These are phyloP conservation scores for Termitomyces sp. DNA, from an alignment of 768 basidiomycete species.

Conservation along the genomic window DNA sequence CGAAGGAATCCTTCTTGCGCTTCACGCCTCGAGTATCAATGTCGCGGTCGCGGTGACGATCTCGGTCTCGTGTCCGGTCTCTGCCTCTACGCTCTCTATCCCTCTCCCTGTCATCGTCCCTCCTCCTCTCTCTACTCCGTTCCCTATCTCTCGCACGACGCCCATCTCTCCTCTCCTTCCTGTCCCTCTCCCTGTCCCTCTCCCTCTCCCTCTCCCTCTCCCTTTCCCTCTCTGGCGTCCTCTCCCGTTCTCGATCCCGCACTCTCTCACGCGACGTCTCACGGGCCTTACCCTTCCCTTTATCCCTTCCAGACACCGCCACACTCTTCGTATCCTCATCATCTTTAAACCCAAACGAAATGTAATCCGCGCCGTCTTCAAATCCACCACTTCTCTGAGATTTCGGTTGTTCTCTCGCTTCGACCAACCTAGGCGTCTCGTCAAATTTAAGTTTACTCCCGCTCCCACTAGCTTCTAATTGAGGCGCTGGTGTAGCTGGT, in stretches of 20 bases:
- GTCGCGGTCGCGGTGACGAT: conserved; percentile 17
- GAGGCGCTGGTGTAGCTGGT: not conserved
- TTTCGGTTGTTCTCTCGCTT: not conserved
- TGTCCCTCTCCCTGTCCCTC: conserved; percentile 15
- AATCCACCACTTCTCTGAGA: conserved; percentile 11
- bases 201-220: conserved; percentile 16
- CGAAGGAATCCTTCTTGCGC: conserved; percentile 31
- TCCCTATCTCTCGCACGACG: not conserved
- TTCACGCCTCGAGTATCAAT: conserved; percentile 25
- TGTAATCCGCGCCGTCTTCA: conserved; percentile 27
- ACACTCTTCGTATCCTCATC: conserved; percentile 2
- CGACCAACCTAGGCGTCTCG: not conserved
- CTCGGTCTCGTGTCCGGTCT: conserved; percentile 4
- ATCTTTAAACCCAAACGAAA: conserved; percentile 16
- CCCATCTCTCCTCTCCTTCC: conserved; percentile 6
- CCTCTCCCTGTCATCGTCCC: not conserved
- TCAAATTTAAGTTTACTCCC: not conserved
- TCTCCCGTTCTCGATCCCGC: conserved; percentile 37
- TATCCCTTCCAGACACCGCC: conserved; percentile 2
- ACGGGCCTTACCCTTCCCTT: conserved; percentile 12
- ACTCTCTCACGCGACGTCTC: conserved; percentile 6
- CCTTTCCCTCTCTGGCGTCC: conserved; percentile 25
- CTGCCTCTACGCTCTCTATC: not conserved
- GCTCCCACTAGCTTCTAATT: not conserved
- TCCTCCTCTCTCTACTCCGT: conserved; percentile 11